Percentiles rank a stretch among this genome's conserved stretches.
phyloP scores from a whole-genome alignment of 768 basidiomycete genomes.

The Amanita subjunquillea region DNA sequence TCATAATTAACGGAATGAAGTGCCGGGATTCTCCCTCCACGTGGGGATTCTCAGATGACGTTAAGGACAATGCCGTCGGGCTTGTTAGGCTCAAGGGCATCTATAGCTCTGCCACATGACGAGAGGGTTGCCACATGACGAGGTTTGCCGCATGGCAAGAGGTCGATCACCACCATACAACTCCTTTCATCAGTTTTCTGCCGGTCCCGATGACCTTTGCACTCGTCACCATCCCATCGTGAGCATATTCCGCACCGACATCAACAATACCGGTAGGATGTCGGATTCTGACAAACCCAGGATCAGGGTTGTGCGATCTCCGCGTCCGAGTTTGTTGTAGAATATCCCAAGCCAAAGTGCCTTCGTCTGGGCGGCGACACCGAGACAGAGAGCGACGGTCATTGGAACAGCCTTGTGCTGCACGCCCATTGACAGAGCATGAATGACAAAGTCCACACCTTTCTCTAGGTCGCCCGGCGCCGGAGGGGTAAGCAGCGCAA shows the following conservation, averaged over 20 bases:
- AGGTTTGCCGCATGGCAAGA: too few species aligned
- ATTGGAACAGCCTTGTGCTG: slow-evolving; percentile 63
- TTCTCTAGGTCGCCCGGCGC: slow-evolving; percentile 13
- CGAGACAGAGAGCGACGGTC: slow-evolving; percentile 63
- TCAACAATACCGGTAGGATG: slow-evolving; percentile 64
- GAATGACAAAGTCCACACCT: slow-evolving; percentile 39
- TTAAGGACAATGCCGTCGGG: background rate
- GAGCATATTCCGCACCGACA: slow-evolving; percentile 46
- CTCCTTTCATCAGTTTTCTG: slow-evolving; percentile 59
- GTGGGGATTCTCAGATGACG: background rate
- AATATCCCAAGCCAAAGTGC: slow-evolving; percentile 45
- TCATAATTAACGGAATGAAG: background rate
- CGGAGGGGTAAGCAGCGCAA: slow-evolving; percentile 42
- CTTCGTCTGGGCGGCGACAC: slow-evolving; percentile 48
- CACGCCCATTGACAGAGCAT: slow-evolving; percentile 64
- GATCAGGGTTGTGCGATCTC: slow-evolving; percentile 10
- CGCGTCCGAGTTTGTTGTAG: slow-evolving; percentile 18
- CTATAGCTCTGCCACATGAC: too few species aligned
- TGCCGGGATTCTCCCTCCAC: background rate
- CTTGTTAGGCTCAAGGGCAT: too few species aligned
- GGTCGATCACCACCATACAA: slow-evolving; percentile 46
- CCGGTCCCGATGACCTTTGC: slow-evolving; percentile 64
- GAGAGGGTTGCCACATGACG: background rate
- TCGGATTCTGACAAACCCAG: slow-evolving; percentile 34
- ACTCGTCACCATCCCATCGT: slow-evolving; percentile 36